These are phyloP conservation scores for Pseudocercospora fuligena DNA, from an alignment of 2,329 filamentous ascomycete species.

Conservation along the genomic window DNA sequence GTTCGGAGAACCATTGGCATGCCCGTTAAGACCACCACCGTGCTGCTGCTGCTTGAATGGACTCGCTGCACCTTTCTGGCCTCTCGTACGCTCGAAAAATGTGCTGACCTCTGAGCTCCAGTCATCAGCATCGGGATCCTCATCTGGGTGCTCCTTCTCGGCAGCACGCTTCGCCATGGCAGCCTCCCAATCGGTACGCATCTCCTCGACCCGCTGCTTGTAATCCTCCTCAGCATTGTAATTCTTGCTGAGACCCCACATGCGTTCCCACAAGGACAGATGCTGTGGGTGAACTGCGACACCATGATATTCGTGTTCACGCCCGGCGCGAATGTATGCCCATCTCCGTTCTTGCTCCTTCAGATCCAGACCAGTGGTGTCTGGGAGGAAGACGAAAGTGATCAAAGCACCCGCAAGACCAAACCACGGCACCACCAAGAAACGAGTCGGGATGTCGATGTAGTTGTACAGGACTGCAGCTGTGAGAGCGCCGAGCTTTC, in stretches of 20 bases:
- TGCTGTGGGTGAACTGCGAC: constrained; percentile 90
- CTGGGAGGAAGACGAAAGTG: constrained; percentile 86
- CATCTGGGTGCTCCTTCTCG: constrained; percentile 53
- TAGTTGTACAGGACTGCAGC: constrained; percentile 94
- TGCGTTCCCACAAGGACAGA: constrained; percentile 84
- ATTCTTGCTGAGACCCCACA: constrained; percentile 75
- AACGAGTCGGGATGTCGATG: constrained; percentile 81
- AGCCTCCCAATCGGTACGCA: constrained; percentile 63
- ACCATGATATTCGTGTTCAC: constrained; percentile 84
- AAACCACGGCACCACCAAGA: constrained; percentile 94
- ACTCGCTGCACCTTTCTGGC: constrained; percentile 23
- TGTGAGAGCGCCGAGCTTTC: constrained; percentile 85
- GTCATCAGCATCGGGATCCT: constrained; percentile 51
- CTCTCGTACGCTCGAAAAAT: constrained; percentile 59
- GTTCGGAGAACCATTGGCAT: constrained; percentile 8
- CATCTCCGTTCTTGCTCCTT: constrained; percentile 97
- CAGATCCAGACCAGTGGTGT: constrained; percentile 93
- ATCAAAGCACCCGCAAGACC: constrained; percentile 84
- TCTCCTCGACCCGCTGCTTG: constrained; percentile 78
- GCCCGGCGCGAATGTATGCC: constrained; percentile 80
- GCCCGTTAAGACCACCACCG: constrained; percentile 15
- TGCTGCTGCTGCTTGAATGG: constrained; percentile 17
- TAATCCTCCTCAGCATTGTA: constrained; percentile 86
- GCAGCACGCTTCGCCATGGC: constrained; percentile 58
- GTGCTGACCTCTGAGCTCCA: constrained; percentile 56